These are phyloP conservation scores for Stellera chamaejasme DNA, from an alignment of 345 rosid species.

Conservation along the genomic window DNA sequence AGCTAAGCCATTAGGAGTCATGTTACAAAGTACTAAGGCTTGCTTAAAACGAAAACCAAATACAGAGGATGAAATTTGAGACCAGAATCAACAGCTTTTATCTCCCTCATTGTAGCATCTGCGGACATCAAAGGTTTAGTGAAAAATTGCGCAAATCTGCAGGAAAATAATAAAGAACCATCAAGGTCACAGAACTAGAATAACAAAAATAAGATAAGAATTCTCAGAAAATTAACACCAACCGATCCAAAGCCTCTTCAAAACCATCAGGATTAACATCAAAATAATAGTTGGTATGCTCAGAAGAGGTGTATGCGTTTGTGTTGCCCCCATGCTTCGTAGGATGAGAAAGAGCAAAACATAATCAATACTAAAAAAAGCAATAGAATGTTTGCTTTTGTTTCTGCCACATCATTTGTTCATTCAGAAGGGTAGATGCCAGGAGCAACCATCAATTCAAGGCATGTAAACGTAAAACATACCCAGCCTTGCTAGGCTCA, in stretches of 20 bases:
- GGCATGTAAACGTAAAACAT: background rate
- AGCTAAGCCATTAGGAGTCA: background rate
- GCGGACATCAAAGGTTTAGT: conserved; percentile 86
- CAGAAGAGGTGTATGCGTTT: conserved; percentile 77
- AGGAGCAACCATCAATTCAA: background rate
- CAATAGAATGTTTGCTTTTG: background rate
- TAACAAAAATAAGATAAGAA: conserved; percentile 10
- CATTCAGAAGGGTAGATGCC: background rate
- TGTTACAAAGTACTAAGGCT: background rate
- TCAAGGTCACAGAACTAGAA: conserved; percentile 8
- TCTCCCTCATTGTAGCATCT: conserved; percentile 88
- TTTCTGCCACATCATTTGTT: background rate
- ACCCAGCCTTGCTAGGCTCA: background rate
- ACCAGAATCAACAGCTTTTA: conserved; percentile 97
- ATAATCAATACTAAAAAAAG: conserved; percentile 3
- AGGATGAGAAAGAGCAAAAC: conserved; percentile 1
- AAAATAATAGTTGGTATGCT: conserved; percentile 66
- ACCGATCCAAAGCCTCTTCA: conserved; percentile 92
- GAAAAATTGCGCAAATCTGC: conserved; percentile 88
- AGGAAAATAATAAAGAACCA: conserved; percentile 16
- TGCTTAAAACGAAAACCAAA: background rate
- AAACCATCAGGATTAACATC: conserved; percentile 69
- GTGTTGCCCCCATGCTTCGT: conserved; percentile 84
- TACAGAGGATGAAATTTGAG: conserved; percentile 6
- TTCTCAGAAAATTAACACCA: conserved; percentile 6